Percentiles rank a stretch among this genome's conserved stretches.
Evolutionary conservation across 495 filamentous ascomycete genomes (phyloP).

Genomic region (Penicillium coprophilum): DNA sequence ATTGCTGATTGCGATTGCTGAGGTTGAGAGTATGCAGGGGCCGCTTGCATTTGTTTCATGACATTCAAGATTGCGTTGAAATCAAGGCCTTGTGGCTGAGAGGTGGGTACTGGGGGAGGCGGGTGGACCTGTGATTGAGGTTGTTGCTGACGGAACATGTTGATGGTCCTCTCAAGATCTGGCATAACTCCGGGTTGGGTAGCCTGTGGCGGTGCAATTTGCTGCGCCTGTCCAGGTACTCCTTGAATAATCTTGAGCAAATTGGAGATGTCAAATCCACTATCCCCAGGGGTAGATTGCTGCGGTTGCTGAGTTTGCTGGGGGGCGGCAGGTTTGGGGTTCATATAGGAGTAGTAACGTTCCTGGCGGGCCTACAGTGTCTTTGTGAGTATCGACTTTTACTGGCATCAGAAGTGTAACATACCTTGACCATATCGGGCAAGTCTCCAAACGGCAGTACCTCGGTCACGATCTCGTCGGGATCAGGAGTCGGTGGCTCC

Average conservation of each 20-base stretch:
- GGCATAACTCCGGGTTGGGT: conserved; percentile 27
- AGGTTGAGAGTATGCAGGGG: conserved; percentile 22
- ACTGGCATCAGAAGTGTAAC: conserved; percentile 7
- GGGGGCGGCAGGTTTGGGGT: conserved; percentile 35
- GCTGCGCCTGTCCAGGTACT: conserved; percentile 33
- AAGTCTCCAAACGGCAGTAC: conserved; percentile 50
- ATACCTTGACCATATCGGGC: conserved; percentile 49
- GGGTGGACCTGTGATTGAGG: conserved; percentile 34
- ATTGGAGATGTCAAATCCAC: conserved; percentile 46
- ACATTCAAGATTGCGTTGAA: conserved; percentile 40
- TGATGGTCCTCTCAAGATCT: conserved; percentile 44
- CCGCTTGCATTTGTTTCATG: conserved; percentile 38
- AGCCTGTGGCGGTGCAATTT: conserved; percentile 31
- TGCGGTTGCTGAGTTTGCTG: conserved; percentile 20
- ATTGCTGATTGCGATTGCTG: conserved; percentile 34
- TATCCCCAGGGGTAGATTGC: conserved; percentile 21
- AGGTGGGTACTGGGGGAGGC: conserved; percentile 28
- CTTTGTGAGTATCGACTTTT: conserved; percentile 6
- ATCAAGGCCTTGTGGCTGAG: conserved; percentile 31
- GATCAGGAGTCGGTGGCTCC: conserved; percentile 59
- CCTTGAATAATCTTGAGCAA: conserved; percentile 50
- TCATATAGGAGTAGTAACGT: conserved; percentile 42
- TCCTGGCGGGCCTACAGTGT: conserved; percentile 43
- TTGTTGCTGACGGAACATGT: conserved; percentile 47
- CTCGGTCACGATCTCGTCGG: conserved; percentile 36